Evolutionary conservation across 176 grass and related monocot species (phyloP).

Genomic region (Oryza rufipogon): DNA sequence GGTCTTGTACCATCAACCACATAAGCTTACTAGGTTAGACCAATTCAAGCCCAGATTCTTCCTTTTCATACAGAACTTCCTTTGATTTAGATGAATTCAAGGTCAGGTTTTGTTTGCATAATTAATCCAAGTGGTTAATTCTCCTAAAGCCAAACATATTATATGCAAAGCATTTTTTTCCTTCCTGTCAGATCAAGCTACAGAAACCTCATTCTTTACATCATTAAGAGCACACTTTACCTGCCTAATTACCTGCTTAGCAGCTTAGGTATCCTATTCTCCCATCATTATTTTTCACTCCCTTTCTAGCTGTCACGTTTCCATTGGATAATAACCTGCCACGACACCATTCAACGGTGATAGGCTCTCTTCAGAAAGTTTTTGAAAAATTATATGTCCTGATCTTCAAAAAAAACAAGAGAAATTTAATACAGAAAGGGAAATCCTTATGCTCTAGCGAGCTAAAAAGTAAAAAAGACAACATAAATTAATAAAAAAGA

Average conservation of each 20-base stretch:
- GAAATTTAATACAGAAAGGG: background rate
- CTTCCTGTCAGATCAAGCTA: conserved; percentile 33
- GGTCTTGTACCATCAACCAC: background rate
- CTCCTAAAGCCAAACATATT: background rate
- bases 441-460: background rate
- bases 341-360: background rate
- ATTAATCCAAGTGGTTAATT: too few species aligned
- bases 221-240: background rate
- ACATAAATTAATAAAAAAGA: background rate
- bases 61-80: background rate
- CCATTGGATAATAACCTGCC: background rate
- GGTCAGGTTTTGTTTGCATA: background rate
- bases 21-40: background rate
- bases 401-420: background rate
- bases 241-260: background rate
- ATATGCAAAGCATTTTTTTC: background rate
- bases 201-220: background rate
- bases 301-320: background rate
- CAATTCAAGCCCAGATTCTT: background rate
- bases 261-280: background rate
- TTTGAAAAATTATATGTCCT: background rate
- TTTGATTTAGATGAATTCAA: background rate
- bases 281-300: background rate
- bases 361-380: background rate
- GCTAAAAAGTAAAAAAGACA: background rate